Conservation (phyloP, 345 rosid species). For the Pugionium cornutum region DNA sequence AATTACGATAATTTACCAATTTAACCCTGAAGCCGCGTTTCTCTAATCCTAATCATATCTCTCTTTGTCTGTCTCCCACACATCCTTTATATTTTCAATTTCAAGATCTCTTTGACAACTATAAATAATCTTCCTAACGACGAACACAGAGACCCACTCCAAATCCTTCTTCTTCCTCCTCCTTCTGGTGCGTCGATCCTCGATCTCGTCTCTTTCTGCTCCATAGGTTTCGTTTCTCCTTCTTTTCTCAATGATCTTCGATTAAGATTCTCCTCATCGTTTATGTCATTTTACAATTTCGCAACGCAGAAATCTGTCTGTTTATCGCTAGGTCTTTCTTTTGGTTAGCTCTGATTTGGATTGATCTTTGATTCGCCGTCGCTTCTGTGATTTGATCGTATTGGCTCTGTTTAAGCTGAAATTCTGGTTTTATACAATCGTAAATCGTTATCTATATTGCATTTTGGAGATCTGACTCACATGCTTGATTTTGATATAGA, state of each 20-base stretch:
- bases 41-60: slow-evolving; percentile 17
- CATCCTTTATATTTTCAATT: slow-evolving; percentile 17
- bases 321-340: background rate
- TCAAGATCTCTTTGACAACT: slow-evolving; percentile 18
- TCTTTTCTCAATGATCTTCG: background rate
- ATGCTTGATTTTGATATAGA: slow-evolving; percentile 13
- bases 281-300: background rate
- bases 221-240: background rate
- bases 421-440: background rate
- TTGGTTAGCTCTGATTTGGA: slow-evolving; percentile 7
- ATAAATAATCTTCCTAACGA: background rate
- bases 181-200: slow-evolving; percentile 32
- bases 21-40: slow-evolving; percentile 18
- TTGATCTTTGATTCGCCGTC: slow-evolving; percentile 21
- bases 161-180: slow-evolving; percentile 21
- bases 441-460: slow-evolving; percentile 7
- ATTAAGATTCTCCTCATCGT: background rate
- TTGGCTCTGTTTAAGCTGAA: slow-evolving; percentile 11
- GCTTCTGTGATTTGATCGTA: slow-evolving; percentile 25
- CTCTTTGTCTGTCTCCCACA: slow-evolving; percentile 29
- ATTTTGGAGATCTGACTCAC: slow-evolving; percentile 27
- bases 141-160: slow-evolving; percentile 1
- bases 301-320: background rate
- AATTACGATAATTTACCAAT: background rate
- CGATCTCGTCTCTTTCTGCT: background rate